A percentile compares a stretch with the other conserved stretches of the same genome.
Evolutionary conservation across 306 rosid species (phyloP).

Genomic region (Purshia tridentata): DNA sequence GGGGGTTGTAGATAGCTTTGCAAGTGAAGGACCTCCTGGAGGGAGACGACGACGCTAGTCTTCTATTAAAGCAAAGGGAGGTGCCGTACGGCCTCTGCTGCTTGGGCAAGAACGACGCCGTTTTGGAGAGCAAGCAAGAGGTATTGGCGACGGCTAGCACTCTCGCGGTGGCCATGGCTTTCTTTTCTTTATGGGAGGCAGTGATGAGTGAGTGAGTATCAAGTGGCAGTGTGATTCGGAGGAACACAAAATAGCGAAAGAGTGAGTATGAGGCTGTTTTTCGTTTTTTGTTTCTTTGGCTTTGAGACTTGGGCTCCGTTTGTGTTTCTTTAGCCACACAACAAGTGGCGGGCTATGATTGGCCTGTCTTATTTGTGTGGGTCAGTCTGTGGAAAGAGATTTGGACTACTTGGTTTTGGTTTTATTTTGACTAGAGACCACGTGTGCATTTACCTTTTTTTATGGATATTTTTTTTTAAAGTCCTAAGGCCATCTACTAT

Average conservation of each 20-base stretch:
- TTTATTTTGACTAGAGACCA: no score
- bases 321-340: conserved; percentile 1
- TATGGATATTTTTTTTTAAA: no score
- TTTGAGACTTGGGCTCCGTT: background rate
- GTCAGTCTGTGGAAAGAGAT: no score
- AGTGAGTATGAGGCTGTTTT: background rate
- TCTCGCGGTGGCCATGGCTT: conserved; percentile 78
- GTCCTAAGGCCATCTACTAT: no score
- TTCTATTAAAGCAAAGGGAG: conserved; percentile 36
- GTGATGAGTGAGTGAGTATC: background rate
- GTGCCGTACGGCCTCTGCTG: conserved; percentile 23
- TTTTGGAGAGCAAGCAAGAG: conserved; percentile 41
- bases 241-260: background rate
- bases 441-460: no score
- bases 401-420: no score
- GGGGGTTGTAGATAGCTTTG: conserved; percentile 71
- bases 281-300: background rate
- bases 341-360: background rate
- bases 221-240: background rate
- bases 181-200: background rate
- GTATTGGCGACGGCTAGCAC: conserved; percentile 58
- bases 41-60: conserved; percentile 29
- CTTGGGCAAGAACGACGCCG: conserved; percentile 31
- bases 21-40: conserved; percentile 55
- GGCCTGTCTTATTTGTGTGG: background rate